These are phyloP conservation scores for Pyrus bretschneideri DNA, from an alignment of 306 rosid genomes.

Conservation along the genomic window DNA sequence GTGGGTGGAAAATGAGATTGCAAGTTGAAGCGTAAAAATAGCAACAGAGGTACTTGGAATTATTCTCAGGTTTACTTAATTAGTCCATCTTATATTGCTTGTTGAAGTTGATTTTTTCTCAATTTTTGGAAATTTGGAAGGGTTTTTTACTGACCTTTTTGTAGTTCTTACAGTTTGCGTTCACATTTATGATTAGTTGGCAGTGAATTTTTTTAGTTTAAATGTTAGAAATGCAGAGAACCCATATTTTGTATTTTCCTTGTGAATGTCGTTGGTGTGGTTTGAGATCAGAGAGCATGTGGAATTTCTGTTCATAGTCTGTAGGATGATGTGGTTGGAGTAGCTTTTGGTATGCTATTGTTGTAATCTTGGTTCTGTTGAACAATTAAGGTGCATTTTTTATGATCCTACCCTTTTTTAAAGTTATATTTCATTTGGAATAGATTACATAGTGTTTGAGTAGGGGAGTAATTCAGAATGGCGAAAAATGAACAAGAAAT, in stretches of 20 bases:
- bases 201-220: background rate
- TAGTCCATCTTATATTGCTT: background rate
- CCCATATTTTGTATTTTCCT: background rate
- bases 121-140: constrained; percentile 2
- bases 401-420: background rate
- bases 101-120: background rate
- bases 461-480: constrained; percentile 39
- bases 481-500: constrained; percentile 42
- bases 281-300: background rate
- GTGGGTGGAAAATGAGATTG: constrained; percentile 4
- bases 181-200: constrained; percentile 13
- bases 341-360: background rate
- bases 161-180: background rate
- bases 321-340: background rate
- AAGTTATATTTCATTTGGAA: background rate
- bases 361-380: background rate
- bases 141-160: background rate
- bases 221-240: background rate
- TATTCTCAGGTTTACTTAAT: background rate
- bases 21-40: background rate
- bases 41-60: background rate
- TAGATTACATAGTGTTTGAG: constrained; percentile 19
- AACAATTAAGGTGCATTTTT: background rate
- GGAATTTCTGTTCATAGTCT: constrained; percentile 11
- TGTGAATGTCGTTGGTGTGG: background rate